Conservation (phyloP, 179 eudicot genomes). For the Beta macrorhiza region DNA sequence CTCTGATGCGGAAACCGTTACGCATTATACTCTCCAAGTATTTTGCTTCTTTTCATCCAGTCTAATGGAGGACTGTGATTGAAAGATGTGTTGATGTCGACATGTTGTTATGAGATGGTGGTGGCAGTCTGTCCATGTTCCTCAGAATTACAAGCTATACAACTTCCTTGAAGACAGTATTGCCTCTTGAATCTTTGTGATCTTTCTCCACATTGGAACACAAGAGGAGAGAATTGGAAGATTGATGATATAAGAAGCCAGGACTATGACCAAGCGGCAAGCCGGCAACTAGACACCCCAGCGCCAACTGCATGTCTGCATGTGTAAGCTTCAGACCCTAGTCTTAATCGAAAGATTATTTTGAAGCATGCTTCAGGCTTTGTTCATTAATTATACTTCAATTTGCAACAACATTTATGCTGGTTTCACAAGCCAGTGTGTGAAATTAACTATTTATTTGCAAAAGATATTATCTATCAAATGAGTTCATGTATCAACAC, state of each 20-base stretch:
- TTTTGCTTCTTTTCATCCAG: background rate
- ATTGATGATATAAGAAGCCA: background rate
- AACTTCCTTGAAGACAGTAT: background rate
- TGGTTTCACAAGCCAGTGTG: background rate
- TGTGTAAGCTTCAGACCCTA: background rate
- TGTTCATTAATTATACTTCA: background rate
- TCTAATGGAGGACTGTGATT: background rate
- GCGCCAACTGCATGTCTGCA: background rate
- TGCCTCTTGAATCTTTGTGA: slow-evolving; percentile 2
- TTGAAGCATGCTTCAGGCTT: background rate
- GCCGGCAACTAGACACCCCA: background rate
- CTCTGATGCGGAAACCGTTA: background rate
- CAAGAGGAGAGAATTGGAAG: background rate
- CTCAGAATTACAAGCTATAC: background rate
- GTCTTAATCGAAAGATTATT: background rate
- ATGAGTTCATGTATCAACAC: background rate
- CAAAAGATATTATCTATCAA: background rate
- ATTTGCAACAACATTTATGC: background rate
- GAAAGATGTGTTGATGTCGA: background rate
- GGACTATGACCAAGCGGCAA: background rate
- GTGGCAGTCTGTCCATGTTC: background rate
- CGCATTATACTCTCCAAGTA: too few species aligned
- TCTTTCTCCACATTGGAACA: background rate
- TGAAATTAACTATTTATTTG: background rate
- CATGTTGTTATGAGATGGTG: too few species aligned